Base-by-base conservation (phyloP, 2,329 filamentous ascomycete genomes). In the Botrytis squamosa region DNA sequence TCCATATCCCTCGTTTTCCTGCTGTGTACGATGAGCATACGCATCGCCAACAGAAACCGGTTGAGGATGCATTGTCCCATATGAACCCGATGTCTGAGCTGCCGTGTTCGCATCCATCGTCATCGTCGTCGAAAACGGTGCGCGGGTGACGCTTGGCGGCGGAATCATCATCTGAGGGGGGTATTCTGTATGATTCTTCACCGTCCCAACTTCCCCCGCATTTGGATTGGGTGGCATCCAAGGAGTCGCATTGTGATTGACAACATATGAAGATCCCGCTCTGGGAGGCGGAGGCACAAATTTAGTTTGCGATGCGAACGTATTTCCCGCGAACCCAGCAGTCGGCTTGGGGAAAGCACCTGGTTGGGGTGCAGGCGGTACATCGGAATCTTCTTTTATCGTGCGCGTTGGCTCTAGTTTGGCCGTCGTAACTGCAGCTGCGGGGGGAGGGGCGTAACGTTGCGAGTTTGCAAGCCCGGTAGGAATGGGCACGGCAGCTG, bases 321-420 rank as follows among this genome's bases (percentile, higher is more conserved):
- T 55, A 57, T 42, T 40, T 68, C 80, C 77, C 73, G 73, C 79
- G 72, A 75, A 69, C 71, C 71, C 71, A 73, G 71, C 79, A 38
- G 83, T 77, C 67, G 86, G 82, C 63, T 82, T 79, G 57, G 89
- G 88, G 62, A 85, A 83, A 57, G 88, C 86, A 71, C 88, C 88
- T 55, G 89, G 88, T 77, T 90, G 88, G 44, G 89, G 88, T 75
- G 85, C 82, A 72, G 88, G 85, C 66, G 88, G 88, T 25, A 82
- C 82, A 63, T 81, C 77, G 67, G 77, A 75, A 40, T 78, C 75
- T 66, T 80, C 75, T 63, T 80, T 80, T 75, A 79, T 81, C 14
- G 85, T 87, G 65, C 85, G 84, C 55, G 85, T 85, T 73, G 85
- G 84, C 69, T 57, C 25, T 57, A 55, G 44, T 40, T 66, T 71